These are phyloP conservation scores for Globisporangium lucens DNA, from an alignment of 352 stramenopile species.

Conservation along the genomic window DNA sequence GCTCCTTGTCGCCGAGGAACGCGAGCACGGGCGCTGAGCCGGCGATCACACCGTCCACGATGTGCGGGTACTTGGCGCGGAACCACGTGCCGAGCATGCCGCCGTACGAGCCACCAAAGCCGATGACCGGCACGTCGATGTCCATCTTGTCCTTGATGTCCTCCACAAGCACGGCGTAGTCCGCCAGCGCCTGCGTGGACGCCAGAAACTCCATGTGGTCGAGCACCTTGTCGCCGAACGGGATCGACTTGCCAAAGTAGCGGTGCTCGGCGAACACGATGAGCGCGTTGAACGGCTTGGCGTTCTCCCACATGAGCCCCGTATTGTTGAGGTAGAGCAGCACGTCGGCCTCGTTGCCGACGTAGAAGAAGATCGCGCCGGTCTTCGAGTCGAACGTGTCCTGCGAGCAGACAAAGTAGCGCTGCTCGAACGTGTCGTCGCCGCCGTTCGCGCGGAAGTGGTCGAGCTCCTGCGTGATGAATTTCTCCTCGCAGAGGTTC, in stretches of 20 bases:
- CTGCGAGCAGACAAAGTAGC: slow-evolving; percentile 82
- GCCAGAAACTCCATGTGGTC: slow-evolving; percentile 75
- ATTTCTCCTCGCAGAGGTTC: slow-evolving; percentile 61
- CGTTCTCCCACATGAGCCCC: slow-evolving; percentile 2
- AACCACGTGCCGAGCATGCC: slow-evolving; percentile 79
- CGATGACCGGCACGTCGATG: slow-evolving; percentile 52
- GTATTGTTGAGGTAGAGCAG: neutral
- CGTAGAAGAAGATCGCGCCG: neutral
- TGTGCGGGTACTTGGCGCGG: slow-evolving; percentile 68
- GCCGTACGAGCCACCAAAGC: slow-evolving; percentile 76
- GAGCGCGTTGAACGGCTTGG: slow-evolving; percentile 24
- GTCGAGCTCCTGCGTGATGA: slow-evolving; percentile 73
- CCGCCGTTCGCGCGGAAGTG: slow-evolving; percentile 54
- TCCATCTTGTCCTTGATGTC: slow-evolving; percentile 35
- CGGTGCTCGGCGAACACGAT: slow-evolving; percentile 77
- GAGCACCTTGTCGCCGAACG: slow-evolving; percentile 44
- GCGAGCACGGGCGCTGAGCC: slow-evolving; percentile 59
- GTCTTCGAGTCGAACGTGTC: slow-evolving; percentile 12
- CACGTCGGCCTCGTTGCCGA: neutral
- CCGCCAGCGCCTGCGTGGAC: slow-evolving; percentile 78
- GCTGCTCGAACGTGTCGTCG: slow-evolving; percentile 65
- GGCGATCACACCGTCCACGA: slow-evolving; percentile 63
- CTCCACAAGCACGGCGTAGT: slow-evolving; percentile 63
- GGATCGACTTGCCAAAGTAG: slow-evolving; percentile 76
- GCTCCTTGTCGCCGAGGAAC: slow-evolving; percentile 42